These are phyloP conservation scores for Agastache rugosa DNA, from an alignment of 257 asterid species.

Conservation along the genomic window DNA sequence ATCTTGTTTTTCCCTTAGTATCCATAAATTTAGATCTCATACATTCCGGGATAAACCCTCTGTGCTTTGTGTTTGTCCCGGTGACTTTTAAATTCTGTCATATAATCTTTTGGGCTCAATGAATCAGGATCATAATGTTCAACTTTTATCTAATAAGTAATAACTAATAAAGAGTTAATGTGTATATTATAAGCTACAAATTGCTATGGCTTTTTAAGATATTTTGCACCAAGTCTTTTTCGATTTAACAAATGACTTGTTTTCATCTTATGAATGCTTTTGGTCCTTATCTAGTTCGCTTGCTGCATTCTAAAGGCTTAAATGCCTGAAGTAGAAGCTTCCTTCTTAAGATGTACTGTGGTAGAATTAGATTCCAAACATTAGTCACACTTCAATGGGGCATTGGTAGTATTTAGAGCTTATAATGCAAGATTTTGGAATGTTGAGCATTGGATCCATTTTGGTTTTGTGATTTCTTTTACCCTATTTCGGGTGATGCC, in stretches of 20 bases:
- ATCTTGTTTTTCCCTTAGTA: background rate
- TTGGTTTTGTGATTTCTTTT: background rate
- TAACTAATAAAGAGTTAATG: background rate
- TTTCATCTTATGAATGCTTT: background rate
- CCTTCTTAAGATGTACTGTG: background rate
- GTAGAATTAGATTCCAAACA: background rate
- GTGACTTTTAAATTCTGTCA: background rate
- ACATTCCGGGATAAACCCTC: background rate
- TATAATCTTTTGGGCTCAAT: background rate
- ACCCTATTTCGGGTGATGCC: background rate
- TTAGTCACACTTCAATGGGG: background rate
- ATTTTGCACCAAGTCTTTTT: background rate
- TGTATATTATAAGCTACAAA: background rate
- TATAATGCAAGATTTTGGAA: background rate
- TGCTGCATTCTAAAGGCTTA: conserved; percentile 2
- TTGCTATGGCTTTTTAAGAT: background rate
- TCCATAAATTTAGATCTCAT: background rate
- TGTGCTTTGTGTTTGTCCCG: background rate
- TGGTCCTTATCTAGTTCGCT: conserved; percentile 8
- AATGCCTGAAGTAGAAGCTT: conserved; percentile 7
- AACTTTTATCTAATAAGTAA: background rate
- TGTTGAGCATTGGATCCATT: background rate
- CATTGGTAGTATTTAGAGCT: background rate
- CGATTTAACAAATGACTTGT: background rate
- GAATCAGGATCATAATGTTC: background rate